Conservation (phyloP, 371 early-diverging fungal genomes). For the Entomophthora muscae region DNA sequence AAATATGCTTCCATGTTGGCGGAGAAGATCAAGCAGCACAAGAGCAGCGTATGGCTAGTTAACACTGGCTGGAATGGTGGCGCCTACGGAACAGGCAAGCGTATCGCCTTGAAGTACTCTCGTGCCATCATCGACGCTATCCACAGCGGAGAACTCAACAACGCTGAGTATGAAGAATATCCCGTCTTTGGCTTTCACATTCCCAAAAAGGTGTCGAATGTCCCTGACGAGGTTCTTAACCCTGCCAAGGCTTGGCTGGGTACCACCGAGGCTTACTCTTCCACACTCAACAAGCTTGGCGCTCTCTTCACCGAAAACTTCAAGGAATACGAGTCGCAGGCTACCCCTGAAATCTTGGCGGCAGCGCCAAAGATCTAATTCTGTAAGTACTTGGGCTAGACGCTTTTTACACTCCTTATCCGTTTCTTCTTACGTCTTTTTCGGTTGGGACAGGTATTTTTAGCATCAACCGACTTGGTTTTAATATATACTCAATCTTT, state of each 20-base stretch:
- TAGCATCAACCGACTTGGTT: too few relatives aligned
- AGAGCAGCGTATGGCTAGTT: slow-evolving; percentile 87
- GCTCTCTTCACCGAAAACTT: slow-evolving; percentile 80
- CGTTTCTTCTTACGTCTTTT: too few relatives aligned
- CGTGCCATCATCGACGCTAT: slow-evolving; percentile 94
- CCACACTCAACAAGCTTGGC: slow-evolving; percentile 59
- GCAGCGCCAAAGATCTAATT: slow-evolving; percentile 38
- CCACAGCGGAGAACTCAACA: slow-evolving; percentile 74
- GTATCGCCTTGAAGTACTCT: slow-evolving; percentile 88
- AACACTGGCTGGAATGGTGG: slow-evolving; percentile 98
- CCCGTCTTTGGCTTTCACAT: slow-evolving; percentile 74
- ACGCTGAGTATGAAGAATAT: slow-evolving; percentile 59
- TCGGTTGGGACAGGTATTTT: too few relatives aligned
- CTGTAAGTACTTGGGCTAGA: too few relatives aligned
- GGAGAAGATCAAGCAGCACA: slow-evolving; percentile 76
- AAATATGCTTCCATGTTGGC: slow-evolving; percentile 95
- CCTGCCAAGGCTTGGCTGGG: slow-evolving; percentile 77
- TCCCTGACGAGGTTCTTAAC: slow-evolving; percentile 73
- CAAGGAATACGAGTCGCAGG: slow-evolving; percentile 62
- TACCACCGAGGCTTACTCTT: slow-evolving; percentile 32
- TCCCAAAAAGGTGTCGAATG: slow-evolving; percentile 53
- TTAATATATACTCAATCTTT: too few relatives aligned
- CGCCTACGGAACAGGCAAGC: slow-evolving; percentile 71
- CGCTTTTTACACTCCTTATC: too few relatives aligned
- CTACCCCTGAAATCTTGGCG: slow-evolving; percentile 49